A percentile compares a stretch with the other conserved stretches of the same genome.
These are phyloP conservation scores for Claviceps sp. DNA, from an alignment of 2,329 filamentous ascomycete species.

Conservation along the genomic window DNA sequence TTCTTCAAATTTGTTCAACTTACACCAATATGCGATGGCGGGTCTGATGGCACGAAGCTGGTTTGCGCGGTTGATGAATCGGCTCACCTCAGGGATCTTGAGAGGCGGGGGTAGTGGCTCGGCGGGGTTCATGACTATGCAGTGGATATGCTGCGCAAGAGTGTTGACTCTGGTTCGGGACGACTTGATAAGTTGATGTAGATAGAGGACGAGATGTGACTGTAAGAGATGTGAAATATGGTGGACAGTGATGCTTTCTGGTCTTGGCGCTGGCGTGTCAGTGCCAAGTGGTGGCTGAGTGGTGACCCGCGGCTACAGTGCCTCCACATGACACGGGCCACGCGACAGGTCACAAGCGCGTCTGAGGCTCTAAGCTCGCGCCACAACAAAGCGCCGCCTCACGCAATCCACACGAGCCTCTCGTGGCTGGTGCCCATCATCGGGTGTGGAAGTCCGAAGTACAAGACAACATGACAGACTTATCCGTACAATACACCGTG, in stretches of 20 bases:
- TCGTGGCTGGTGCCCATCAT: neutral
- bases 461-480: neutral
- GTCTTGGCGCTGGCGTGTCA: too few relatives aligned
- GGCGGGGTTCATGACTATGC: slow-evolving; percentile 44
- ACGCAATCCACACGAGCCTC: too few relatives aligned
- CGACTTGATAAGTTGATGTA: neutral
- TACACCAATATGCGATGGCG: slow-evolving; percentile 91
- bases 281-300: too few relatives aligned
- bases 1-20: slow-evolving; percentile 20
- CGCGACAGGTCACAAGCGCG: too few relatives aligned
- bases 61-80: slow-evolving; percentile 69
- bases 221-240: too few relatives aligned
- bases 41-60: slow-evolving; percentile 80
- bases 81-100: slow-evolving; percentile 67
- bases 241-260: too few relatives aligned
- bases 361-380: neutral
- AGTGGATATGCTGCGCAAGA: neutral
- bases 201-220: neutral
- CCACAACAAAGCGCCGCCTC: neutral
- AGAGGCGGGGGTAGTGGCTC: slow-evolving; percentile 35
- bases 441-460: neutral
- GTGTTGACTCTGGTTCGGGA: neutral
- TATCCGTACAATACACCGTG: slow-evolving; percentile 14
- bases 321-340: too few relatives aligned
- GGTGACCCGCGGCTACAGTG: too few relatives aligned